phyloP scores from a whole-genome alignment of 2,329 filamentous ascomycete species.

The Leptographium wingfieldii region DNA sequence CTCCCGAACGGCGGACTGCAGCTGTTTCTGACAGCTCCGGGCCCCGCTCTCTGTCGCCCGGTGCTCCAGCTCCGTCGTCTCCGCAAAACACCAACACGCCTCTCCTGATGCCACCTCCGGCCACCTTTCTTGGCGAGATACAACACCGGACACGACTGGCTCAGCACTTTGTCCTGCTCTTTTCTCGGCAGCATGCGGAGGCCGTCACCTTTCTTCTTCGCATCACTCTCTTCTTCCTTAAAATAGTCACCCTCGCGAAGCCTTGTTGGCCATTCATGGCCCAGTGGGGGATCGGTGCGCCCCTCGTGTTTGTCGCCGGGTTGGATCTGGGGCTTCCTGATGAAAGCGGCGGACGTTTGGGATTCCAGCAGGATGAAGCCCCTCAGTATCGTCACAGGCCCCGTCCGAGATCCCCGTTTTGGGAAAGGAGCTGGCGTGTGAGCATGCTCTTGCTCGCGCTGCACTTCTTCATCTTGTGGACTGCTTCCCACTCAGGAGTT shows the following conservation, averaged over 20 bases:
- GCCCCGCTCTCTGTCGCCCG: neutral
- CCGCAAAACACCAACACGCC: slow-evolving; percentile 20
- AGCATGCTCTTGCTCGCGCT: slow-evolving; percentile 21
- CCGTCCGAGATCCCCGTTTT: slow-evolving; percentile 1
- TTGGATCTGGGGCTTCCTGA: slow-evolving; percentile 44
- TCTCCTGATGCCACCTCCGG: slow-evolving; percentile 38
- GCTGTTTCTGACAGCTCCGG: neutral
- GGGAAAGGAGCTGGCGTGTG: slow-evolving; percentile 21
- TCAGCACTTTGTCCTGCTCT: slow-evolving; percentile 23
- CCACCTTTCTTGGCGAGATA: slow-evolving; percentile 20
- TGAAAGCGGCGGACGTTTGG: neutral
- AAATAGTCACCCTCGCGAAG: slow-evolving; percentile 50
- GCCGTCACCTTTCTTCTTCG: slow-evolving; percentile 31
- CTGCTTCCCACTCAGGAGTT: slow-evolving; percentile 17
- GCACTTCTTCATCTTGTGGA: slow-evolving; percentile 22
- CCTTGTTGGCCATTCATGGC: slow-evolving; percentile 62
- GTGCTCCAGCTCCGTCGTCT: neutral
- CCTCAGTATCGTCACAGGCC: too few relatives aligned
- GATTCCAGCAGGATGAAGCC: neutral
- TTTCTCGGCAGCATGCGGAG: slow-evolving; percentile 18
- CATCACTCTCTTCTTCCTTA: slow-evolving; percentile 52
- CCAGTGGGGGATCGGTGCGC: slow-evolving; percentile 51
- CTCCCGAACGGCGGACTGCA: slow-evolving; percentile 17
- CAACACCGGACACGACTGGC: slow-evolving; percentile 23
- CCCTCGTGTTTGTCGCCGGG: slow-evolving; percentile 55